Evolutionary conservation across 768 basidiomycete genomes (phyloP).

Genomic region (Leccinum ochraceum): DNA sequence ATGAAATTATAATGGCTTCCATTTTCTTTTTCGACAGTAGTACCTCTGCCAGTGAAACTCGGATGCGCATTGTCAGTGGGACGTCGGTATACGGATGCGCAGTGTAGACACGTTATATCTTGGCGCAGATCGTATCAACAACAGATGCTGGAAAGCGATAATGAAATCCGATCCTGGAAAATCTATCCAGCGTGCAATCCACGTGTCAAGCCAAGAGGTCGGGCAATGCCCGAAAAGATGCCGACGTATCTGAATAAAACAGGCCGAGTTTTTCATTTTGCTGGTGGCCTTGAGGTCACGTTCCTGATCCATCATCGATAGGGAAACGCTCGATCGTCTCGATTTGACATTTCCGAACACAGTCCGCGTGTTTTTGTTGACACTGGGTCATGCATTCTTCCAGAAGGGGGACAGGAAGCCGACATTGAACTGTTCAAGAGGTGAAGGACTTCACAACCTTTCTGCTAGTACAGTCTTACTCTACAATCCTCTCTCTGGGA

Average conservation of each 20-base stretch:
- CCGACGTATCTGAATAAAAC: background rate
- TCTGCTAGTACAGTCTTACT: background rate
- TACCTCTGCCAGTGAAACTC: background rate
- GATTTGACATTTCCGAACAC: slow-evolving; percentile 92
- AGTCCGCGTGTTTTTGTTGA: slow-evolving; percentile 53
- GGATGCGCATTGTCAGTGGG: background rate
- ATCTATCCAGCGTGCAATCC: background rate
- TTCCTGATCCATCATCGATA: slow-evolving; percentile 33
- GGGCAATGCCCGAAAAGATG: background rate
- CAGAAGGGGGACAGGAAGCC: slow-evolving; percentile 82
- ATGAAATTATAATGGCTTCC: background rate
- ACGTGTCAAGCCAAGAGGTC: background rate
- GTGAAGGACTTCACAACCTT: background rate
- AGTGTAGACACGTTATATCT: background rate
- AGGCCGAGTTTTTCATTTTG: background rate
- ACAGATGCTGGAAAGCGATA: background rate
- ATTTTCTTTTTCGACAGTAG: background rate
- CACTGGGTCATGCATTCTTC: slow-evolving; percentile 72
- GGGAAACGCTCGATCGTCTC: slow-evolving; percentile 93
- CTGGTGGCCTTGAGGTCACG: background rate
- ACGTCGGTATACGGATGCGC: background rate
- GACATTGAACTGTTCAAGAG: slow-evolving; percentile 84
- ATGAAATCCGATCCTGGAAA: background rate
- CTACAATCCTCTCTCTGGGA: background rate
- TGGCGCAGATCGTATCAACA: background rate